These are phyloP conservation scores for Sclerotinia trifoliorum DNA, from an alignment of 2,329 filamentous ascomycete species.

Conservation along the genomic window DNA sequence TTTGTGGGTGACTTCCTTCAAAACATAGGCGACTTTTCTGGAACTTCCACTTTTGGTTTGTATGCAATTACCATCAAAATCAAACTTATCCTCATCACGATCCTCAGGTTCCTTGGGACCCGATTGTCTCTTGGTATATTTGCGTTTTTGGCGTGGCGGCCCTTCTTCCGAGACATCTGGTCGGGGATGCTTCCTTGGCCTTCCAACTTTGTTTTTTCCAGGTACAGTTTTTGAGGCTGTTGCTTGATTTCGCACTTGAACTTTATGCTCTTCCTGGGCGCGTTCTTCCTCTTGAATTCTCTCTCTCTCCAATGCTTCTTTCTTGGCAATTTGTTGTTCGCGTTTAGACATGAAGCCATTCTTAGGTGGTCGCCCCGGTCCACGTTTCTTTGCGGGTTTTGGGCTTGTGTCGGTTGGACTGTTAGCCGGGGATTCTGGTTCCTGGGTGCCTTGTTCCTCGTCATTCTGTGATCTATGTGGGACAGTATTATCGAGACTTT, in stretches of 20 bases:
- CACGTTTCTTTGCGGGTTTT: constrained; percentile 49
- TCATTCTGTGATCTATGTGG: constrained; percentile 38
- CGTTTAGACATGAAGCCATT: constrained; percentile 82
- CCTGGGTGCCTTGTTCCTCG: constrained; percentile 37
- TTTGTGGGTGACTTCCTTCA: constrained; percentile 55
- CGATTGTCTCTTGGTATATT: constrained; percentile 62
- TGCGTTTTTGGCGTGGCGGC: constrained; percentile 60
- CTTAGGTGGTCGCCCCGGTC: constrained; percentile 78
- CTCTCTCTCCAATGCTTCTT: constrained; percentile 49
- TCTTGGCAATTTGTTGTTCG: constrained; percentile 64
- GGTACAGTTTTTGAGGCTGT: constrained; percentile 42
- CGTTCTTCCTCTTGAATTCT: constrained; percentile 57
- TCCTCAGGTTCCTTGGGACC: constrained; percentile 49
- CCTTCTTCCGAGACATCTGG: constrained; percentile 50
- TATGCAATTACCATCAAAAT: constrained; percentile 17
- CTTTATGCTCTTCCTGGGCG: constrained; percentile 38
- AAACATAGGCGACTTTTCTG: constrained; percentile 43
- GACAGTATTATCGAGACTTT: constrained; percentile 28
- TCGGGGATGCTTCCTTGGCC: constrained; percentile 61
- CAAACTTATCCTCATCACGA: constrained; percentile 43
- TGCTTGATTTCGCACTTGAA: constrained; percentile 48
- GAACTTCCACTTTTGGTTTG: constrained; percentile 7
- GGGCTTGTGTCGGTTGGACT: constrained; percentile 27
- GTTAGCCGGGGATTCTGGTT: constrained; percentile 21
- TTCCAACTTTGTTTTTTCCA: constrained; percentile 61